Evolutionary conservation across 352 stramenopile species (phyloP), one percentile per base, ranked within the genome.

Genomic region (Pythium monospermum): DNA sequence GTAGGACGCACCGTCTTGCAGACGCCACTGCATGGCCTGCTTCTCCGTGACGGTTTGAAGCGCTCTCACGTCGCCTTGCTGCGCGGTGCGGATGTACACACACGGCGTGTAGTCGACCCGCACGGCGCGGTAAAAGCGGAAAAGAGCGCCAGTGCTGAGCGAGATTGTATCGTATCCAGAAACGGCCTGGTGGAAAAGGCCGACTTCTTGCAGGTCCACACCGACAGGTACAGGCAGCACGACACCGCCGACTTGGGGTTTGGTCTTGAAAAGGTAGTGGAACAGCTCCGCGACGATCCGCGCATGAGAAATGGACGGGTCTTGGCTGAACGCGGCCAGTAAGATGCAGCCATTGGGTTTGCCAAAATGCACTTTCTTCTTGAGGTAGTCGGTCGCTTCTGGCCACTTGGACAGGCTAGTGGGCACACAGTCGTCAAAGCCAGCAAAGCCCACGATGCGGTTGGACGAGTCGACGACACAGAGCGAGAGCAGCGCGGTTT

Each of bases 371-470:
- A 87, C 61, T 16, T 71, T 67, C 41, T 84, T 82, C 42, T 70
- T 77, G 16, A 90, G 53, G 45, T 90, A 90, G 35, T 84, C 73
- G 38, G 64, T 76, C 12, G 80, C 76, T 57, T 90, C 76, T 0
- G 71, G 48, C 73, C 71, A 85, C 12, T 61, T 68, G 16, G 61
- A 58, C 13, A 90, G 49, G 10, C 53, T 55, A 7, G 64, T 49
- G 0, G 79, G 71, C 4, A 87, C 41, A 19, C 76, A 66, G 45
- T 86, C 70, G 32, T 87, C 76, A 22, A 90, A 83, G 12, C 71
- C 73, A 12, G 76, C 71, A 30, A 90, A 90, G 11, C 64, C 79
- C 2, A 79, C 28, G 51, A 69, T n/a, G 4, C 40, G 37, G 18
- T 23, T 31, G 18, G 48, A 21, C 4, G 18, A 13, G 21, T 68